phyloP scores from a whole-genome alignment of 2,329 filamentous ascomycete species.

The Diaporthe sp. region DNA sequence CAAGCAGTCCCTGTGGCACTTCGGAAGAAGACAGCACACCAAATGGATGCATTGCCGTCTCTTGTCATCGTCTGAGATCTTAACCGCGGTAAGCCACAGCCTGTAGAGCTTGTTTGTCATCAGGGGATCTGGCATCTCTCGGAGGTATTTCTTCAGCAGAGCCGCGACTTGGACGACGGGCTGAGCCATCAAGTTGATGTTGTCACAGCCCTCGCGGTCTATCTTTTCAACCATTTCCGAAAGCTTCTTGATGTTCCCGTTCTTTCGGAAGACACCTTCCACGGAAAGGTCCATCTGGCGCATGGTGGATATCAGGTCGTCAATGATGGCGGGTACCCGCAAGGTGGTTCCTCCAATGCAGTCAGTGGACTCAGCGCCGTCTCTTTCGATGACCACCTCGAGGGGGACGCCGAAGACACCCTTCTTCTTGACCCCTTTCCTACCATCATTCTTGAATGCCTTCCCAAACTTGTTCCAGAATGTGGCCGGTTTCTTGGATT shows the following conservation, averaged over 20 bases:
- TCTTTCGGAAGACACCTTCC: constrained; percentile 98
- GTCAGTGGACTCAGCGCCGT: constrained; percentile 97
- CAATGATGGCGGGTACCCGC: constrained; percentile 92
- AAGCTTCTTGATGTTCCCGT: constrained; percentile 95
- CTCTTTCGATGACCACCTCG: constrained; percentile 89
- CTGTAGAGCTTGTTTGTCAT: constrained; percentile 95
- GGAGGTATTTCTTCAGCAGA: constrained; percentile 92
- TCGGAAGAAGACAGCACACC: constrained; percentile 91
- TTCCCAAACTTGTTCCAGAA: constrained; percentile 99
- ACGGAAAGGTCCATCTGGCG: constrained; percentile 99
- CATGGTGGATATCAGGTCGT: constrained; percentile 94
- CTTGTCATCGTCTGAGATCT: constrained; percentile 84
- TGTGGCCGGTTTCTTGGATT: constrained; percentile 86
- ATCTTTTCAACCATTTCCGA: constrained; percentile 88
- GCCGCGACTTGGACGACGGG: constrained; percentile 95
- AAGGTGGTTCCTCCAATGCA: constrained; percentile 93
- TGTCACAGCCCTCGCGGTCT: constrained; percentile 85
- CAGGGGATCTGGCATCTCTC: constrained; percentile 92
- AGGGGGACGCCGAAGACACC: constrained; percentile 92
- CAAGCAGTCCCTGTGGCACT: constrained; percentile 90
- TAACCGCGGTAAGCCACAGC: constrained; percentile 90
- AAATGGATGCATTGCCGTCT: constrained; percentile 88
- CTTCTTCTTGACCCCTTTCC: constrained; percentile 86
- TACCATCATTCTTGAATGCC: constrained; percentile 89
- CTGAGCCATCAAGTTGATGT: constrained; percentile 87